phyloP scores from a whole-genome alignment of 2,329 filamentous ascomycete genomes.

The Ceratocystis colombiana region DNA sequence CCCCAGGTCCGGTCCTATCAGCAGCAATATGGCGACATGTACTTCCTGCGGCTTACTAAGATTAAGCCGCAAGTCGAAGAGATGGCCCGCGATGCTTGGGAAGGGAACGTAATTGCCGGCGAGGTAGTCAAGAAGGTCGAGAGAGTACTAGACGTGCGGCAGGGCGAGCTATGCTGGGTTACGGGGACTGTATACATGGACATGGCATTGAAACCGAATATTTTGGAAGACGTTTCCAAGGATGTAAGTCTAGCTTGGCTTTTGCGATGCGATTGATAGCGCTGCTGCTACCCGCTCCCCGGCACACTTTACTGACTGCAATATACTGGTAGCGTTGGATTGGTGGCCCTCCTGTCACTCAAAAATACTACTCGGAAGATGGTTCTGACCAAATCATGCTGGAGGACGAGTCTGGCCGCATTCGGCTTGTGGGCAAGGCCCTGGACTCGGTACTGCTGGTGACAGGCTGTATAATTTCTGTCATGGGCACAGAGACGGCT shows the following conservation, averaged over 20 bases:
- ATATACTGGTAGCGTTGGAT: conserved; percentile 62
- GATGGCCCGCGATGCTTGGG: conserved; percentile 66
- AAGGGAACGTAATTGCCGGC: conserved; percentile 63
- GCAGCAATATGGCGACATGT: conserved; percentile 96
- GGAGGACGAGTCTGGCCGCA: conserved; percentile 87
- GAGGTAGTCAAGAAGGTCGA: conserved; percentile 69
- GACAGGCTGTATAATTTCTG: conserved; percentile 88
- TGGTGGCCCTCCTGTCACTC: conserved; percentile 62
- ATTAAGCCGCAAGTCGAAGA: conserved; percentile 75
- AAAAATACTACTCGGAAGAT: conserved; percentile 62
- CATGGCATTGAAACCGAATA: conserved; percentile 90
- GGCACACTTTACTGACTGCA: background rate
- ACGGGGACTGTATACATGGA: conserved; percentile 94
- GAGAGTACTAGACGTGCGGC: conserved; percentile 85
- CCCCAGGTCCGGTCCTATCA: conserved; percentile 66
- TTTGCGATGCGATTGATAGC: background rate
- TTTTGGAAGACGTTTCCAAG: conserved; percentile 87
- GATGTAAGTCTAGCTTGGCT: conserved; percentile 51
- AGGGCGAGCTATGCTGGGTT: conserved; percentile 93
- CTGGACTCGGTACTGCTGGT: conserved; percentile 64
- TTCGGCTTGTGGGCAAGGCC: conserved; percentile 63
- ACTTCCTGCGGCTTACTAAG: conserved; percentile 80
- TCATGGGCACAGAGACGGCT: conserved; percentile 84
- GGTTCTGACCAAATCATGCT: conserved; percentile 64
- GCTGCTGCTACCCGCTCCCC: background rate